Conservation (phyloP, 768 basidiomycete genomes). For the Lentinus tigrinus region DNA sequence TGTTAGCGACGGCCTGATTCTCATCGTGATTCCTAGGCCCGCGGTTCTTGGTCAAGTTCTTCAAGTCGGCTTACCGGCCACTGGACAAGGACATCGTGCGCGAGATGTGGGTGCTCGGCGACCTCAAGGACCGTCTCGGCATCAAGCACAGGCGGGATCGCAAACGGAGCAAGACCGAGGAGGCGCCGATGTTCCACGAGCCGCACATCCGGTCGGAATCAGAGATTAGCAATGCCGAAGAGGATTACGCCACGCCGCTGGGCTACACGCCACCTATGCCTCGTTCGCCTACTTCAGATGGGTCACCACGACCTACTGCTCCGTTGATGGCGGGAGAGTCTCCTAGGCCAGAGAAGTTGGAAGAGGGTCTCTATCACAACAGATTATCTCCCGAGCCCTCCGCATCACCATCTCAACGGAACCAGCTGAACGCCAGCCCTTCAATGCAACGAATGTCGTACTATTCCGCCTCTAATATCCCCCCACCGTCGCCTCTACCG, state of each 20-base stretch:
- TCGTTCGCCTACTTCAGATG: constrained; percentile 13
- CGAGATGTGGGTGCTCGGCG: constrained; percentile 86
- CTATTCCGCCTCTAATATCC: constrained; percentile 53
- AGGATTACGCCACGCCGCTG: constrained; percentile 28
- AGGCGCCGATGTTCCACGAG: constrained; percentile 69
- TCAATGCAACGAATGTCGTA: constrained; percentile 44
- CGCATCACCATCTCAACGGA: constrained; percentile 1
- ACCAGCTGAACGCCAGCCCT: constrained; percentile 9
- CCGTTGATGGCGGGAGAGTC: constrained; percentile 14
- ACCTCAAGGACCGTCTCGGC: constrained; percentile 80
- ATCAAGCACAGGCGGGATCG: constrained; percentile 57
- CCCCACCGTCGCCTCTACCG: constrained; percentile 57
- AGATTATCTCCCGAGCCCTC: constrained; percentile 1
- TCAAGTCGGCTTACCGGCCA: constrained; percentile 69
- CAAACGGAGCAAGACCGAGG: constrained; percentile 50
- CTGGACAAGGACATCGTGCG: constrained; percentile 88
- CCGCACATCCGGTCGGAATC: constrained; percentile 65
- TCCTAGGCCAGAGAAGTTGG: constrained; percentile 6
- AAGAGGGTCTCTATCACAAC: constrained; percentile 1
- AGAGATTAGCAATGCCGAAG: constrained; percentile 38
- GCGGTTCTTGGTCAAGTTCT: constrained; percentile 75
- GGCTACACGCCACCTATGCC: constrained; percentile 13
- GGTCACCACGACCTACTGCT: constrained; percentile 20
- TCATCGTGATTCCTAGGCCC: constrained; percentile 56
- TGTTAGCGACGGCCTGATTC: background rate